These are phyloP conservation scores for Tricholoma furcatifolium DNA, from an alignment of 768 basidiomycete species.

Conservation along the genomic window DNA sequence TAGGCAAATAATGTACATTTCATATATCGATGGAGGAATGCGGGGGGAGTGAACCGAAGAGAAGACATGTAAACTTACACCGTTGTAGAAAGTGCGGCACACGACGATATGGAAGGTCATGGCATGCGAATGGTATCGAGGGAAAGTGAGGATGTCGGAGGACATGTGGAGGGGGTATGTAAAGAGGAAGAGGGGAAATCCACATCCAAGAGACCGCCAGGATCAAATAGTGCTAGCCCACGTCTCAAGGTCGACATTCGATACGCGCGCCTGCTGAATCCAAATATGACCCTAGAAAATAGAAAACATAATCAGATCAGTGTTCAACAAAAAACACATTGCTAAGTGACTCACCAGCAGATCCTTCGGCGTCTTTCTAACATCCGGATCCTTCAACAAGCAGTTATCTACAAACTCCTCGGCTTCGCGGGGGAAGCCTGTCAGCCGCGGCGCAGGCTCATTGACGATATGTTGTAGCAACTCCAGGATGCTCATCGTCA, in stretches of 20 bases:
- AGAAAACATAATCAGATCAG: slow-evolving; percentile 3
- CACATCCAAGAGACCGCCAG: neutral
- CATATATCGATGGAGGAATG: no score
- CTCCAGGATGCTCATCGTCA: slow-evolving; percentile 98
- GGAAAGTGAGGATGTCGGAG: neutral
- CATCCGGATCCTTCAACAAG: slow-evolving; percentile 85
- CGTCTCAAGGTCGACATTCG: slow-evolving; percentile 69
- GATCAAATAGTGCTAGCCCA: slow-evolving; percentile 74
- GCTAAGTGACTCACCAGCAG: slow-evolving; percentile 56
- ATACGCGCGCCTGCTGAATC: slow-evolving; percentile 63
- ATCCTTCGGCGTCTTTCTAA: slow-evolving; percentile 84
- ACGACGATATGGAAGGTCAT: neutral
- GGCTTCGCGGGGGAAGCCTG: slow-evolving; percentile 69
- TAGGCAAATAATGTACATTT: no score
- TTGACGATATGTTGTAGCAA: slow-evolving; percentile 97
- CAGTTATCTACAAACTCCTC: slow-evolving; percentile 89
- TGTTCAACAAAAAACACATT: neutral
- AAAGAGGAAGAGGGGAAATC: neutral
- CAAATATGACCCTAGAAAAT: slow-evolving; percentile 62
- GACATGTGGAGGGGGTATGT: neutral
- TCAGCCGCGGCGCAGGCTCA: slow-evolving; percentile 90
- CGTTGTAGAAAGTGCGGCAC: neutral
- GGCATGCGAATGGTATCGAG: neutral
- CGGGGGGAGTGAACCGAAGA: no score
- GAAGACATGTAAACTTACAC: neutral